A percentile compares a stretch with the other conserved stretches of the same genome.
phyloP scores from a whole-genome alignment of 108 stramenopile species.

The Fragilaria radians region DNA sequence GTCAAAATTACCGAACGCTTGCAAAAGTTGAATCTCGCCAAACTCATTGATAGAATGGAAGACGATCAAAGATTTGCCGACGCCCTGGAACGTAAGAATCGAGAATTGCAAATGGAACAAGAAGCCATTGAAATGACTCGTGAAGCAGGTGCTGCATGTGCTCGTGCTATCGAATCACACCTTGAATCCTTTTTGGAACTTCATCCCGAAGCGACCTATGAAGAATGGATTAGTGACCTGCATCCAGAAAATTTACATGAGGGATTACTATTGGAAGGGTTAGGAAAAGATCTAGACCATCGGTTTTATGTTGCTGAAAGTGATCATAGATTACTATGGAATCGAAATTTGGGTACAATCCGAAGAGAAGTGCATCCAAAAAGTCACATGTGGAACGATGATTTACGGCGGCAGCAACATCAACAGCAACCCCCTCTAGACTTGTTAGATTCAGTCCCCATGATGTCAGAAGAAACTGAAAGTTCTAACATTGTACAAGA shows the following conservation, averaged over 20 bases:
- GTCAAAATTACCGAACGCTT: not conserved
- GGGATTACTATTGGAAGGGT: slow-evolving; percentile 1
- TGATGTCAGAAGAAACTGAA: too few relatives aligned
- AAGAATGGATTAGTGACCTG: slow-evolving; percentile 64
- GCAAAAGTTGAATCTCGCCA: slow-evolving; percentile 3
- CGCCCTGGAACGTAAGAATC: slow-evolving; percentile 44
- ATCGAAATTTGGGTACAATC: slow-evolving; percentile 14
- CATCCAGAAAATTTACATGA: slow-evolving; percentile 69
- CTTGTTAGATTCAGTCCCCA: not conserved
- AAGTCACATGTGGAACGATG: not conserved
- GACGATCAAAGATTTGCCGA: slow-evolving; percentile 46
- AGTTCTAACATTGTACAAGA: too few relatives aligned
- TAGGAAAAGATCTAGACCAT: slow-evolving; percentile 31
- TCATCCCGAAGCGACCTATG: slow-evolving; percentile 51
- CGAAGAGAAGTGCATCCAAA: not conserved
- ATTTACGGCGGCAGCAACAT: too few relatives aligned
- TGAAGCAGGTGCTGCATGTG: slow-evolving; percentile 46
- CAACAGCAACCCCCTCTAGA: not conserved
- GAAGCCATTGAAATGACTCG: slow-evolving; percentile 32
- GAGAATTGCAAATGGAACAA: slow-evolving; percentile 55
- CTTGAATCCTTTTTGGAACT: slow-evolving; percentile 4
- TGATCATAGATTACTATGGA: slow-evolving; percentile 70
- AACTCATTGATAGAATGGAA: slow-evolving; percentile 14
- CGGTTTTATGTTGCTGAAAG: slow-evolving; percentile 71
- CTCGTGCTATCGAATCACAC: slow-evolving; percentile 40